Base-by-base conservation (phyloP, 257 asterid species). In the Solanum pinnatisectum region DNA sequence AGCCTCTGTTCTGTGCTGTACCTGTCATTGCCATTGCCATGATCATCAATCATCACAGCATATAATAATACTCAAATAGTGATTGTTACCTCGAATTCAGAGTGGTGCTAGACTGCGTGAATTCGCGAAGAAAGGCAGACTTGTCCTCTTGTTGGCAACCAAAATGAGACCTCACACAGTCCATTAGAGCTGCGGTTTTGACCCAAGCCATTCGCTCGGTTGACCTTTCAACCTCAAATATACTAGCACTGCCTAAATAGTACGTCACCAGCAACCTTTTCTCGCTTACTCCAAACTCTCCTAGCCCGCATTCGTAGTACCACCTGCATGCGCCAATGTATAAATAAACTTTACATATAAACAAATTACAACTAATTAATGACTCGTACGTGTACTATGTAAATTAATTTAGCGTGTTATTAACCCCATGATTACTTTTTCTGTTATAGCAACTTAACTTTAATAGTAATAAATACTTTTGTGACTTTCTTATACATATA, bases 141-240 rank as follows among this genome's bases (percentile, higher is more conserved):
- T 87, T 93, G 32, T 93, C 88, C 8, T 94, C 82, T 40, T 88
- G 92, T 2, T 88, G 86, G 2, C 15, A 42, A 8, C 84, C 83
- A n/a, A 92, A 94, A 88, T 88, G 88, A 67, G 90, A 89, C 11
- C 36, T 88, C 3, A 91, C 88, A 0, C 95, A 89, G 84, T 94
- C 91, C 56, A 96, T 84, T 81, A 97, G 87, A 32, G 93, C 92
- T 1, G 91, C 76, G 0, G 98, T 97, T 91, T 97, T 96, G 5
- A 96, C 93, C 99, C 99, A 97, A 2, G 95, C 95, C 5, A 93
- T 88, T 5, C 99, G 92, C 91, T 87, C 91, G 16, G 82, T 86
- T 1, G 96, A 91, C 76, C 89, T 92, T 72, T 94, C 96, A 1
- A 98, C 96, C 89, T 94, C 99, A 36, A 91, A 97, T 11, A 91